Evolutionary conservation across 192 early-diverging fungal species (phyloP), one percentile per base, ranked within the genome.

Genomic region (Coemansia sp.): DNA sequence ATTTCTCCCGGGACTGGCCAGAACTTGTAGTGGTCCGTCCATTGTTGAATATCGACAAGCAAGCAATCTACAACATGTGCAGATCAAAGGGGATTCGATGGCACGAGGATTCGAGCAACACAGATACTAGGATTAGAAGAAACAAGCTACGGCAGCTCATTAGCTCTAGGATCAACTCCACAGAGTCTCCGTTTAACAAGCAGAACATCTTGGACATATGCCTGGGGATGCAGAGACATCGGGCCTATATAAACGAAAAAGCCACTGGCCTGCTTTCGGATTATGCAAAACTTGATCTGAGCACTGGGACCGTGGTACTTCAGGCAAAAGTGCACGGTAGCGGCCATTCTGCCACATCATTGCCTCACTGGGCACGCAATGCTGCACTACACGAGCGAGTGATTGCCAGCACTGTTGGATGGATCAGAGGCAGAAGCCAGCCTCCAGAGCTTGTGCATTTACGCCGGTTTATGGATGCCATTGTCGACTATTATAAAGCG

Each of bases 31-130:
- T 81, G 16, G 72, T 78, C 10, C 70, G 81, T n/a, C 81, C 81
- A 15, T 64, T 84, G 65, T 48, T 84, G 56, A 15, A 48, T 15
- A 19, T 79, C n/a, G 42, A 53, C 47, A 84, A 84, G 54, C 47
- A 41, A 11, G n/a, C 26, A 18, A 61, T 84, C 26, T 72, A 70
- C 40, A 43, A 57, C 1, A 59, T 74, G 4, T 84, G 81, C 63
- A 58, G 40, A 5, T 23, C 43, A 2, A 49, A 59, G 18, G 44
- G 57, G 9, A 76, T 84, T 18, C 61, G 47, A 23, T 84, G 81
- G 81, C 58, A 69, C 23, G 81, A 84, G 50, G 81, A 84, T 44
- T 54, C 63, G n/a, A 79, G 76, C 61, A 84, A 84, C 57, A 43
- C 19, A 37, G 76, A 78, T 42, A 60, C 56, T 13, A 61, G 72